phyloP scores from a whole-genome alignment of 2,329 filamentous ascomycete genomes.

The Pseudopyrenochaeta lycopersici region DNA sequence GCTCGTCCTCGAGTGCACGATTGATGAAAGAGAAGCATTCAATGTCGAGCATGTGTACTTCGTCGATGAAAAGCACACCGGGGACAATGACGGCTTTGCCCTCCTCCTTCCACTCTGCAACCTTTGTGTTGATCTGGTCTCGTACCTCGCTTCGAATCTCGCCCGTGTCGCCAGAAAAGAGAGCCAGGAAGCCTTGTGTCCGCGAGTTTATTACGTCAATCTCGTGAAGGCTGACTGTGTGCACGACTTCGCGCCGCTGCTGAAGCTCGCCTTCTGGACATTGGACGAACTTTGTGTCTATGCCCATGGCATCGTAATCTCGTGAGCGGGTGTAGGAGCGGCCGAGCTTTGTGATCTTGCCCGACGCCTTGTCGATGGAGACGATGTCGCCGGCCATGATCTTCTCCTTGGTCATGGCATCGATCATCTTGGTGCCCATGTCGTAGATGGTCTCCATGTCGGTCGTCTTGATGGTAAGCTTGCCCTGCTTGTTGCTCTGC shows the following conservation, averaged over 20 bases:
- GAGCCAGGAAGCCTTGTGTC: slow-evolving; percentile 96
- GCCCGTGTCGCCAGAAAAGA: slow-evolving; percentile 97
- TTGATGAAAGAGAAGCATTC: slow-evolving; percentile 99
- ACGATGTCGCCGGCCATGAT: slow-evolving; percentile 99
- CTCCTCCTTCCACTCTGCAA: slow-evolving; percentile 99
- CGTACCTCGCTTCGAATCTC: slow-evolving; percentile 97
- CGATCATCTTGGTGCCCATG: slow-evolving; percentile 99
- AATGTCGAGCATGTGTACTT: slow-evolving; percentile 99
- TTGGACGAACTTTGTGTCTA: slow-evolving; percentile 97
- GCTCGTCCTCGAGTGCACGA: slow-evolving; percentile 90
- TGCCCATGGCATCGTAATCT: slow-evolving; percentile 99
- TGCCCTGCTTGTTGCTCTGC: slow-evolving; percentile 92
- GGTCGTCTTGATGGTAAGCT: slow-evolving; percentile 98
- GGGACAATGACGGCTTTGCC: slow-evolving; percentile 98
- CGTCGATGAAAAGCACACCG: slow-evolving; percentile 96
- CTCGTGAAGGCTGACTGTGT: slow-evolving; percentile 96
- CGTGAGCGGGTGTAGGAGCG: slow-evolving; percentile 93
- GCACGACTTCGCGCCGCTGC: slow-evolving; percentile 94
- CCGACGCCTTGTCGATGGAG: slow-evolving; percentile 97
- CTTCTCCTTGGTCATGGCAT: slow-evolving; percentile 99
- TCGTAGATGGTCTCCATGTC: slow-evolving; percentile 99
- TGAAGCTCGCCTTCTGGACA: slow-evolving; percentile 98
- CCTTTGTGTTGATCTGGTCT: slow-evolving; percentile 99
- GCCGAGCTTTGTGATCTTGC: slow-evolving; percentile 96
- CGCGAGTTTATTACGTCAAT: slow-evolving; percentile 99